Evolutionary conservation across 768 basidiomycete genomes (phyloP), one percentile per base, ranked within the genome.

Genomic region (Tephrocybe sp.): DNA sequence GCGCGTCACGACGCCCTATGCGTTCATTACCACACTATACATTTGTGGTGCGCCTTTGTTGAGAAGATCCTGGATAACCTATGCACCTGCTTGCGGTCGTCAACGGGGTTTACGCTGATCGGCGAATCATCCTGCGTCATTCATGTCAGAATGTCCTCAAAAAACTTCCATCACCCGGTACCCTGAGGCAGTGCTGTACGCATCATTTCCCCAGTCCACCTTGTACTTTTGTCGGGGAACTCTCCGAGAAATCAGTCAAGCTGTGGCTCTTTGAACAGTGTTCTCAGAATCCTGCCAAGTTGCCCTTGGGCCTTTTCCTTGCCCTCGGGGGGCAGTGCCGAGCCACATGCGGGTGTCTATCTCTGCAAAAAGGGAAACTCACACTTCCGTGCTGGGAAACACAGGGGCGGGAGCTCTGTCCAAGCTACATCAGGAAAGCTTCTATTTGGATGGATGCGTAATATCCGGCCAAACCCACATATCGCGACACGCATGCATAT

Each of bases 381-480:
- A 16, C 9, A 46, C 50, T 31, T 34, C 44, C 24, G 5, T 8
- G 15, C 5, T 40, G 22, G 44, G 13, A 22, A 1, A 37, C 22
- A 51, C 37, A 34, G 37, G 37, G 38, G 44, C 25, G 31, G 37
- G 43, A 22, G 37, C 7, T 21, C 44, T 45, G 30, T 24, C 24
- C 22, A 13, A 25, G 21, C 40, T 18, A 28, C 19, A 43, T 35
- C 26, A 21, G 44, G 42, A n/a, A 16, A 34, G 12, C 24, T 45
- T 45, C 43, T 44, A 22, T 45, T 21, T 36, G 38, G 22, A 38
- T 24, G 16, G 37, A 35, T 26, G 43, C 25, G 50, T 45, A 44
- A 51, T 44, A 40, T 40, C 42, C 49, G 43, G 36, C 15, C 49
- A 30, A 40, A 40, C n/a, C 44, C 50, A 45, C 44, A 45, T 34